Percentiles rank a stretch among this genome's conserved stretches.
Evolutionary conservation across 2,329 filamentous ascomycete genomes (phyloP).

Genomic region (Aspergillus cejpii): DNA sequence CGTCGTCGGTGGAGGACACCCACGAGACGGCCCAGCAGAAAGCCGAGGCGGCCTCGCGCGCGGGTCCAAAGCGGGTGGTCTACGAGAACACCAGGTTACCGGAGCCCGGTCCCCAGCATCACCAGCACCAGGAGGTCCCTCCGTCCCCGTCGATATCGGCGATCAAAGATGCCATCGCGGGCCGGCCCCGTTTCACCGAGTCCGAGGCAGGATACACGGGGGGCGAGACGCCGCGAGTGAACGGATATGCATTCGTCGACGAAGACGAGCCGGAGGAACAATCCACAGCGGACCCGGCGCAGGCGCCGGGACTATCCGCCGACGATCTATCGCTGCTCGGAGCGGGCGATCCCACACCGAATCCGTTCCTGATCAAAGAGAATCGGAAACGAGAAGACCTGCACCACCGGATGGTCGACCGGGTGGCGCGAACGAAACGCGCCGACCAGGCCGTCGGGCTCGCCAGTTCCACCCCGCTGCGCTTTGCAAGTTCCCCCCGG

Average conservation of each 20-base stretch:
- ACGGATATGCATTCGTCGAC: slow-evolving; percentile 91
- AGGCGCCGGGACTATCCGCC: neutral
- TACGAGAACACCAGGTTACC: slow-evolving; percentile 77
- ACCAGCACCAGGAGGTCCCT: slow-evolving; percentile 43
- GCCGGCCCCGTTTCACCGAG: slow-evolving; percentile 56
- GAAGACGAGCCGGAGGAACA: slow-evolving; percentile 50
- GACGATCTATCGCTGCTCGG: slow-evolving; percentile 38
- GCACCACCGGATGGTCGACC: slow-evolving; percentile 80
- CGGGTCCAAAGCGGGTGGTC: slow-evolving; percentile 67
- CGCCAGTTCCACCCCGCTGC: slow-evolving; percentile 41
- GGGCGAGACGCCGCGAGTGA: slow-evolving; percentile 78
- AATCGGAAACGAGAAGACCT: slow-evolving; percentile 70
- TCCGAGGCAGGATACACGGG: slow-evolving; percentile 54
- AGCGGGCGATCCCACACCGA: slow-evolving; percentile 50
- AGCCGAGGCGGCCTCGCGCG: slow-evolving; percentile 63
- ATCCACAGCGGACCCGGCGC: neutral
- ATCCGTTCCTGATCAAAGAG: slow-evolving; percentile 73
- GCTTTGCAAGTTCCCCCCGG: slow-evolving; percentile 37
- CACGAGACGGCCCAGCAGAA: slow-evolving; percentile 57
- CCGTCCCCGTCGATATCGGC: slow-evolving; percentile 78
- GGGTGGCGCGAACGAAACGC: slow-evolving; percentile 65
- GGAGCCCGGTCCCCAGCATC: slow-evolving; percentile 38
- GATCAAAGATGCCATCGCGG: slow-evolving; percentile 75
- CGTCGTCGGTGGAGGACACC: slow-evolving; percentile 47
- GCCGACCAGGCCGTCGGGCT: slow-evolving; percentile 54